Conservation (phyloP, 1,284 basidiomycete genomes). For the Coniferiporia sulphurascens region DNA sequence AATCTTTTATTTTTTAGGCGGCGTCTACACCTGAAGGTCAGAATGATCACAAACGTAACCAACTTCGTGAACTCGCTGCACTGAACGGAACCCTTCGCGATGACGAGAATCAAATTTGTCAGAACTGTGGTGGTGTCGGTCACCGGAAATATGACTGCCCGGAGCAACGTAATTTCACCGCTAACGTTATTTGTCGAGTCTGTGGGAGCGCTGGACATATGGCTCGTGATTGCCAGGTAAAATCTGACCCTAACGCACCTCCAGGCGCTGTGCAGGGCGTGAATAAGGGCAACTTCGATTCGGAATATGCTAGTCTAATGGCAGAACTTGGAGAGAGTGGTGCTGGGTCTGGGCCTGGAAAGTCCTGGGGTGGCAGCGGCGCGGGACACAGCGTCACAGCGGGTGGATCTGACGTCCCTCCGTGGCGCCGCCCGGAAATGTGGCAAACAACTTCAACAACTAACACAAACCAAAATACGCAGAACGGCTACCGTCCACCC, state of each 20-base stretch:
- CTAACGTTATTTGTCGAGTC: slow-evolving; percentile 95
- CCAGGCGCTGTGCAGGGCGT: slow-evolving; percentile 30
- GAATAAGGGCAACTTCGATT: slow-evolving; percentile 76
- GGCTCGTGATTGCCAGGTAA: slow-evolving; percentile 92
- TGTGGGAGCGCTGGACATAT: slow-evolving; percentile 95
- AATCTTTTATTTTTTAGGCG: slow-evolving; percentile 50
- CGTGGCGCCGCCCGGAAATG: slow-evolving; percentile 81
- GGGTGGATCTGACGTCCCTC: slow-evolving; percentile 76
- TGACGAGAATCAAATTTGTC: slow-evolving; percentile 99
- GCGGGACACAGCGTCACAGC: slow-evolving; percentile 71
- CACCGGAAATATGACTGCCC: slow-evolving; percentile 98
- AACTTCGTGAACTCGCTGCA: slow-evolving; percentile 95
- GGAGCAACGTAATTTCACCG: slow-evolving; percentile 93
- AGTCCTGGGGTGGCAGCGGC: slow-evolving; percentile 56
- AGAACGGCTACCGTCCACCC: slow-evolving; percentile 40
- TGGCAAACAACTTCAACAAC: slow-evolving; percentile 61
- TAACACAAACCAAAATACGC: slow-evolving; percentile 35
- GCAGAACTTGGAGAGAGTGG: slow-evolving; percentile 91
- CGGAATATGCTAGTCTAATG: slow-evolving; percentile 97
- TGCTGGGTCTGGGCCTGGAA: slow-evolving; percentile 48
- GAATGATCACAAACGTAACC: slow-evolving; percentile 99
- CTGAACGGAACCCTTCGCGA: slow-evolving; percentile 98
- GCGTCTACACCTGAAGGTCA: slow-evolving; percentile 98
- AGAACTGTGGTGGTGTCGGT: slow-evolving; percentile 93
- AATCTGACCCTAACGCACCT: slow-evolving; percentile 66